phyloP scores from a whole-genome alignment of 371 early-diverging fungal genomes.

The Polyrhizophydium stewartii region DNA sequence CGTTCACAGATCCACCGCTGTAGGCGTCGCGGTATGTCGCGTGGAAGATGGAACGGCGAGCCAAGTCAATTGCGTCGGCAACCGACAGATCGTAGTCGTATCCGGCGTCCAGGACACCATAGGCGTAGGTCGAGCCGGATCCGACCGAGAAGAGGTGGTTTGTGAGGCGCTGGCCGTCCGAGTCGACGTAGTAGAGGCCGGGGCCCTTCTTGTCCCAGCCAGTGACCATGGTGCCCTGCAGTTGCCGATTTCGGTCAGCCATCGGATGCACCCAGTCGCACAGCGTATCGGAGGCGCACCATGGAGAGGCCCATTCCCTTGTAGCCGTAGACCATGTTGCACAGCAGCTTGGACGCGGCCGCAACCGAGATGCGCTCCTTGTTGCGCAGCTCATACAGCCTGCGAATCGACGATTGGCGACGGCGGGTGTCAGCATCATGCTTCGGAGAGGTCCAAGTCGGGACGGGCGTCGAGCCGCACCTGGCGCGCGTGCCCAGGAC shows the following conservation, averaged over 20 bases:
- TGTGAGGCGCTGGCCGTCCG: conserved; percentile 92
- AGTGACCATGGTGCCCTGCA: conserved; percentile 97
- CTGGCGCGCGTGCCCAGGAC: conserved; percentile 96
- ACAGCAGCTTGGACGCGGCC: conserved; percentile 97
- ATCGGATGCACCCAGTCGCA: no score
- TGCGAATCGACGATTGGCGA: conserved; percentile 12
- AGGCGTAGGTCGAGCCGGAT: conserved; percentile 41
- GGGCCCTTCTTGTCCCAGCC: conserved; percentile 99
- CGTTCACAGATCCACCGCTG: conserved; percentile 95
- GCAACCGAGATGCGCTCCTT: conserved; percentile 98
- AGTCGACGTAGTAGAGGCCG: conserved; percentile 96
- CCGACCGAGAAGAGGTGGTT: conserved; percentile 86
- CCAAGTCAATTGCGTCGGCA: conserved; percentile 95
- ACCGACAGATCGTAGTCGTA: conserved; percentile 88
- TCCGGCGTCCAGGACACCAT: conserved; percentile 92
- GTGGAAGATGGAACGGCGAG: conserved; percentile 95
- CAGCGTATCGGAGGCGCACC: conserved; percentile 53
- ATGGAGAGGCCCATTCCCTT: conserved; percentile 99
- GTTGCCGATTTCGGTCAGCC: not conserved
- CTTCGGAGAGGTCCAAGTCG: not conserved
- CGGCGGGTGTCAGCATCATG: not conserved
- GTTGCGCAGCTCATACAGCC: conserved; percentile 94
- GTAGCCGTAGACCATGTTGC: conserved; percentile 96
- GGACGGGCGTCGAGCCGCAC: conserved; percentile 12
- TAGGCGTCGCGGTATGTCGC: conserved; percentile 99